Evolutionary conservation across 352 stramenopile genomes (phyloP).

Genomic region (Peronospora farinosa): DNA sequence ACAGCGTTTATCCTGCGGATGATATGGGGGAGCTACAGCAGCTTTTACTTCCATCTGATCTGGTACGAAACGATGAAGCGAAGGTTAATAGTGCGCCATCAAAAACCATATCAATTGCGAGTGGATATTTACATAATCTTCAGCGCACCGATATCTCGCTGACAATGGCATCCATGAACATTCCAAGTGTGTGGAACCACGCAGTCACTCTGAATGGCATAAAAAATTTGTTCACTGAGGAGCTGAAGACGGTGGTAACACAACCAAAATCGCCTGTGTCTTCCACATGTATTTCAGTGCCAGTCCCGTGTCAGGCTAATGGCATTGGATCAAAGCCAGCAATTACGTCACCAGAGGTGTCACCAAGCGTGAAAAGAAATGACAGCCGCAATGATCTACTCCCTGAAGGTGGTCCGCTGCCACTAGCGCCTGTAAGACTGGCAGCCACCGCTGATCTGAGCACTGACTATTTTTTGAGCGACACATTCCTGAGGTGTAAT

Average conservation of each 20-base stretch:
- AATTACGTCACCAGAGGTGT: not conserved
- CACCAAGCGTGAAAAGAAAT: not conserved
- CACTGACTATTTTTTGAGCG: constrained; percentile 34
- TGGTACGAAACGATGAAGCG: constrained; percentile 23
- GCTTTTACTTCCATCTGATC: constrained; percentile 22
- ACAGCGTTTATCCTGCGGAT: constrained; percentile 1
- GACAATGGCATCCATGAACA: constrained; percentile 31
- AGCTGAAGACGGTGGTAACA: constrained; percentile 1
- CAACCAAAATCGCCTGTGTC: constrained; percentile 1
- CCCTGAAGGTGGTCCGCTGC: not conserved
- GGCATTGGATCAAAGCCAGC: not conserved
- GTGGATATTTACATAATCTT: constrained; percentile 14
- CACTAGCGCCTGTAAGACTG: constrained; percentile 6
- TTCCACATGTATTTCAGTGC: constrained; percentile 1
- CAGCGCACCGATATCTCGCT: constrained; percentile 18
- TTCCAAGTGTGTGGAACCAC: constrained; percentile 29
- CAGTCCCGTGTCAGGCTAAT: not conserved
- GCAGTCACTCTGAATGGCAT: not conserved
- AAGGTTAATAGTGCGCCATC: constrained; percentile 13
- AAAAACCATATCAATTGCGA: constrained; percentile 16
- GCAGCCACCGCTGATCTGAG: constrained; percentile 14
- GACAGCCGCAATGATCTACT: not conserved
- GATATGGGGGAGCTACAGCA: constrained; percentile 9
- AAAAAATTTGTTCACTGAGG: constrained; percentile 12
- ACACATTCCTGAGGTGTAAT: constrained; percentile 25